Evolutionary conservation across 768 basidiomycete genomes (phyloP), one percentile per base, ranked within the genome.

Genomic region (Suillus luteus): DNA sequence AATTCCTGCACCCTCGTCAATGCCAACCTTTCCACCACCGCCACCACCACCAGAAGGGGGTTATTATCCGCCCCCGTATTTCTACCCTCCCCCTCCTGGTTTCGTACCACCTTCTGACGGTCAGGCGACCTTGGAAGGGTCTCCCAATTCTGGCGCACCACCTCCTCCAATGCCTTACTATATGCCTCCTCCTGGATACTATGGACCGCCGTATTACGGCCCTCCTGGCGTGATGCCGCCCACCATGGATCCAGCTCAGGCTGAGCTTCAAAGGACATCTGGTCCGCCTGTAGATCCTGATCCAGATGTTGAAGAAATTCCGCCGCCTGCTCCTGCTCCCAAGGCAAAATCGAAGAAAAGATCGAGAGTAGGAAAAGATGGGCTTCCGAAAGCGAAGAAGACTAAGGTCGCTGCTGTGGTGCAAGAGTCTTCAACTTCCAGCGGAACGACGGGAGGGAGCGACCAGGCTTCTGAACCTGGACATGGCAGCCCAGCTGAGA

Each of bases 51-150:
- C 81, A 0, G 80, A 81, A 52, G 79, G 79, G 7, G 82, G 80
- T 61, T 81, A 77, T 66, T 57, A 57, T 40, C 55, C 55, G 24
- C 55, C 55, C 1, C 77, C 79, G n/a, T 80, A 77, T 61, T 78
- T 74, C 59, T 80, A 80, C 63, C 80, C 81, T 2, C 70, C 73
- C 3, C 80, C 77, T 1, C 76, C 77, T n/a, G 78, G 78, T 2
- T 81, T 81, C 67, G 70, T 79, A 27, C 73, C 76, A 0, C 72
- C 78, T 6, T 70, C 76, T 0, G 80, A 82, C 19, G 78, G 73
- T 3, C 77, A 75, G 12, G 57, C 75, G 27, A 60, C 72, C 51
- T 57, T 72, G 8, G 79, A 81, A 5, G 75, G 76, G 7, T 58
- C 69, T 3, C 60, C 75, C 6, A 78, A 75, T 19, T 76, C 71